Conservation (phyloP, 257 asterid species). For the Striga asiatica region DNA sequence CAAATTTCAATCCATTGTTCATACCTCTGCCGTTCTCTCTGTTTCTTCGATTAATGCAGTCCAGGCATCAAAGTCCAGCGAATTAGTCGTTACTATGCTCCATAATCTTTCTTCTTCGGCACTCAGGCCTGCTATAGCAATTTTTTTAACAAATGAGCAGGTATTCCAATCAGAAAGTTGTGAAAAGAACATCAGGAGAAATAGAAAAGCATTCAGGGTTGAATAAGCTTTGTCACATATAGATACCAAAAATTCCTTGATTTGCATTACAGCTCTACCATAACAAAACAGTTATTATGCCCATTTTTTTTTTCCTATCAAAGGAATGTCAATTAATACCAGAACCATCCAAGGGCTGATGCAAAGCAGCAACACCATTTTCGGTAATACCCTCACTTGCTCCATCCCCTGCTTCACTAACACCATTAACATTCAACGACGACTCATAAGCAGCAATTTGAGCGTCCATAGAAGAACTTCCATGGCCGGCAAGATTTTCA, state of each 20-base stretch:
- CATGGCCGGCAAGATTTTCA: conserved; percentile 26
- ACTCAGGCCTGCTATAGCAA: conserved; percentile 46
- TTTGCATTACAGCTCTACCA: too few relatives aligned
- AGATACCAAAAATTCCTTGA: background rate
- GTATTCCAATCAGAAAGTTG: background rate
- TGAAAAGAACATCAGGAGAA: background rate
- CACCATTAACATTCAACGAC: conserved; percentile 37
- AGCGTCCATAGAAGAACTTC: conserved; percentile 24
- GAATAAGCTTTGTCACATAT: background rate
- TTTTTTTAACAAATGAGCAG: background rate
- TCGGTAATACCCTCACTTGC: conserved; percentile 26
- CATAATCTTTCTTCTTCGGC: conserved; percentile 91
- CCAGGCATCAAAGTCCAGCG: conserved; percentile 88
- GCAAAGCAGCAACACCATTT: conserved; percentile 54
- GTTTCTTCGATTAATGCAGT: conserved; percentile 90
- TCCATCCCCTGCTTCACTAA: conserved; percentile 29
- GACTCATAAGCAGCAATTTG: conserved; percentile 37
- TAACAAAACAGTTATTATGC: too few relatives aligned
- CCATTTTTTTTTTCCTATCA: too few relatives aligned
- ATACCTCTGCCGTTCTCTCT: conserved; percentile 84
- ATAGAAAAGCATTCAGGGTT: background rate
- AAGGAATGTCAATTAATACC: too few relatives aligned
- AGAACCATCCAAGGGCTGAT: conserved; percentile 54
- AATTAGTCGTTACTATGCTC: conserved; percentile 85
- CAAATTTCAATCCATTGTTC: conserved; percentile 9